A percentile compares a stretch with the other conserved stretches of the same genome.
Conservation (phyloP, 2,329 filamentous ascomycete genomes). For the Ceratocystis huliohia region DNA sequence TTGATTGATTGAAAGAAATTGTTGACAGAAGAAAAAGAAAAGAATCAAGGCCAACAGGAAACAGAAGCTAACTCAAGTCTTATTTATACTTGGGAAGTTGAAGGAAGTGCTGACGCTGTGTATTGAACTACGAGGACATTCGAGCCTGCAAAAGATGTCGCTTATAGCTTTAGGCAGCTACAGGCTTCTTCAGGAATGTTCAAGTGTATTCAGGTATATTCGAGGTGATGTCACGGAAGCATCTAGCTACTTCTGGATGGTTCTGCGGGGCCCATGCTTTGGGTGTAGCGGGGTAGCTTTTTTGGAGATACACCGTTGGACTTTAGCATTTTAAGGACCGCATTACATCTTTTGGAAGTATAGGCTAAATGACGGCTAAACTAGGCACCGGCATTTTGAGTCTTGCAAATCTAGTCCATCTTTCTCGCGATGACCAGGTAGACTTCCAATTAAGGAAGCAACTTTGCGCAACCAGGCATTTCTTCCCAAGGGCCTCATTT, state of each 20-base stretch:
- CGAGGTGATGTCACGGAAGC: slow-evolving; percentile 17
- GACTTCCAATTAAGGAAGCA: slow-evolving; percentile 1
- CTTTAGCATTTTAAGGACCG: neutral
- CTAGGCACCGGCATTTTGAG: slow-evolving; percentile 7
- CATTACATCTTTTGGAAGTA: neutral
- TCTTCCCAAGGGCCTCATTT: neutral
- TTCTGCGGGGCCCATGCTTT: slow-evolving; percentile 16
- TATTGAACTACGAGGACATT: neutral
- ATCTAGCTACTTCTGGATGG: slow-evolving; percentile 20
- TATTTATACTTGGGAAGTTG: neutral
- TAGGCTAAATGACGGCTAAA: neutral
- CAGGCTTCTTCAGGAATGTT: no score
- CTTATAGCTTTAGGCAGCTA: slow-evolving; percentile 12
- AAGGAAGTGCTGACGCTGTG: neutral
- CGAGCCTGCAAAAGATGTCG: slow-evolving; percentile 9
- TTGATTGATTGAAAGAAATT: neutral
- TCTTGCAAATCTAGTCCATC: slow-evolving; percentile 18
- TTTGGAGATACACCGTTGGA: neutral
- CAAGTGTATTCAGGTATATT: slow-evolving; percentile 8
- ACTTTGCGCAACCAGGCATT: no score
- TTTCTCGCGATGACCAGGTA: slow-evolving; percentile 13
- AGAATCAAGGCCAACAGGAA: neutral
- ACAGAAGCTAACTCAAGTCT: neutral
- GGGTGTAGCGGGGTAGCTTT: slow-evolving; percentile 14
- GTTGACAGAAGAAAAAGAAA: slow-evolving; percentile 8